Evolutionary conservation across 148 eudicot genomes (phyloP).

Genomic region (Fagopyrum homotropicum): DNA sequence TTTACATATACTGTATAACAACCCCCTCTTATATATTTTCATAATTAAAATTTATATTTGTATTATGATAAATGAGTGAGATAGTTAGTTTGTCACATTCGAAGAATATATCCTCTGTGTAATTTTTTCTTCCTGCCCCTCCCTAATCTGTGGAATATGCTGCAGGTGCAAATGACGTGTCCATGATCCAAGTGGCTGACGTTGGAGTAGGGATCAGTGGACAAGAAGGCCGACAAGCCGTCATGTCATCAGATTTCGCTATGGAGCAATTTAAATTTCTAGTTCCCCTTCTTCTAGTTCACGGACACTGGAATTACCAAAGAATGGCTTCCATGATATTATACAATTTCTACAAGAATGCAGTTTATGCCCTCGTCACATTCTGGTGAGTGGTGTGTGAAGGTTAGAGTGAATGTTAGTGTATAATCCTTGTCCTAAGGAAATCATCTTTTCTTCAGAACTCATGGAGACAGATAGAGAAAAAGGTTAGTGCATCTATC

Average conservation of each 20-base stretch:
- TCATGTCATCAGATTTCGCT: slow-evolving; percentile 99
- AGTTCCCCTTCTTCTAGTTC: slow-evolving; percentile 81
- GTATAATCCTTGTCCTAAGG: background rate
- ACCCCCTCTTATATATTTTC: background rate
- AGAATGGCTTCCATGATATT: slow-evolving; percentile 78
- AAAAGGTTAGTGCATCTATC: slow-evolving; percentile 3
- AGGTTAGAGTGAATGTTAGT: background rate
- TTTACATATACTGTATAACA: background rate
- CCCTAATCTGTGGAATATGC: background rate
- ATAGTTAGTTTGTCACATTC: background rate
- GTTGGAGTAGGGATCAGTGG: slow-evolving; percentile 99
- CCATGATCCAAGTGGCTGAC: slow-evolving; percentile 99
- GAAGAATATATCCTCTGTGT: background rate
- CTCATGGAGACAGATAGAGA: background rate
- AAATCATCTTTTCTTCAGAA: background rate
- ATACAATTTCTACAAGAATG: slow-evolving; percentile 94
- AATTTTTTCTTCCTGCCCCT: background rate
- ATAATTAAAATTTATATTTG: background rate
- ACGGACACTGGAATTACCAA: slow-evolving; percentile 97
- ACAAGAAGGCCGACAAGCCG: slow-evolving; percentile 99
- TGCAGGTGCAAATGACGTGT: slow-evolving; percentile 98
- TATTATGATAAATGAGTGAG: background rate
- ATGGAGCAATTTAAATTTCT: slow-evolving; percentile 92
- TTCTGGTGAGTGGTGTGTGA: slow-evolving; percentile 58
- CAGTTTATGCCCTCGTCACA: slow-evolving; percentile 89